These are phyloP conservation scores for Leccinellum luteum DNA, from an alignment of 768 basidiomycete genomes.

Conservation along the genomic window DNA sequence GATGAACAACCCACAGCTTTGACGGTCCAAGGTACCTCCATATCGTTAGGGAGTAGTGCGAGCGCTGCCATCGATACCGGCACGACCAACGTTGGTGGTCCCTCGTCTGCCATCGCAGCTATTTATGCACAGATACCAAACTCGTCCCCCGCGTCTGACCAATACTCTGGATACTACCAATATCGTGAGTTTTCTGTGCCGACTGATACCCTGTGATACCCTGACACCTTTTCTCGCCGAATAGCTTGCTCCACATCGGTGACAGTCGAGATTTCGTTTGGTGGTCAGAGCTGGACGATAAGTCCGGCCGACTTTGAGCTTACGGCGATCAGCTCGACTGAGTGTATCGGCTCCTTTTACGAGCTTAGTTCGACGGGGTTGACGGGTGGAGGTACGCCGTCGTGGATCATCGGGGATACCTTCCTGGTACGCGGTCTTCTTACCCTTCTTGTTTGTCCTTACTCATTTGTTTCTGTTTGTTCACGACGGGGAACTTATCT, in stretches of 20 bases:
- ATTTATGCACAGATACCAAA: constrained; percentile 49
- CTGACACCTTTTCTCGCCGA: neutral
- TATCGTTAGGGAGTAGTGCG: constrained; percentile 21
- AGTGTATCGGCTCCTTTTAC: constrained; percentile 57
- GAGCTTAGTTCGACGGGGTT: constrained; percentile 30
- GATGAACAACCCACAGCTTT: constrained; percentile 26
- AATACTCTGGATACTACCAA: constrained; percentile 47
- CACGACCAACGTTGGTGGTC: constrained; percentile 59
- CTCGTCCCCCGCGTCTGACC: constrained; percentile 34
- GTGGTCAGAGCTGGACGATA: constrained; percentile 47
- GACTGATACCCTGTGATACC: too few species aligned
- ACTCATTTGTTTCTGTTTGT: neutral
- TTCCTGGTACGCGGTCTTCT: constrained; percentile 35
- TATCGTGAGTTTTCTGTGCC: constrained; percentile 33
- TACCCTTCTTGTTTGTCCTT: neutral
- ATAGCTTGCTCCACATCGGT: constrained; percentile 38
- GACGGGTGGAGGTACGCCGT: constrained; percentile 27
- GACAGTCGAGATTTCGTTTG: constrained; percentile 42
- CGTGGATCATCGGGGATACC: constrained; percentile 56
- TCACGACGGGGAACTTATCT: neutral
- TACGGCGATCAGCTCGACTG: constrained; percentile 33
- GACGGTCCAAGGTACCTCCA: constrained; percentile 33
- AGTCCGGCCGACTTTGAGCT: constrained; percentile 46
- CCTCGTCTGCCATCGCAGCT: constrained; percentile 34
- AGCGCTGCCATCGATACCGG: constrained; percentile 58